Evolutionary conservation across 225 moss, liverwort and hornwort species (phyloP), one percentile per base, ranked within the genome.

Genomic region (Ulota crispa): DNA sequence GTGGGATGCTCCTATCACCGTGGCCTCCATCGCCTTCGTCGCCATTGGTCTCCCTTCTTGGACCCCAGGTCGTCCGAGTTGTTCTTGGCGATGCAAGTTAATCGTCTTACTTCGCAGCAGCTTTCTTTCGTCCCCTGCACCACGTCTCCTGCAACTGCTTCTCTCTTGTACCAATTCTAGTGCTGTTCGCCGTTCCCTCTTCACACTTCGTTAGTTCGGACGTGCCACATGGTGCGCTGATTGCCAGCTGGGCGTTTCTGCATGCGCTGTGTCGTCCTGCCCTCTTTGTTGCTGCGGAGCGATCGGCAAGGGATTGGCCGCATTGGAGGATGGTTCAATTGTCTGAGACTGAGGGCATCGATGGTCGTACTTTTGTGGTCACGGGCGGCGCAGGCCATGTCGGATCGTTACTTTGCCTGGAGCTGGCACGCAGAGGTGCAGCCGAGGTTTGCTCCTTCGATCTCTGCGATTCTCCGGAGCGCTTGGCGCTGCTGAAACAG

Each of bases 281-380:
- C 32, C 67, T 7, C 19, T 36, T 50, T 50, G 39, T 39, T 27
- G 34, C 45, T 53, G 42, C 11, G 2, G 53, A 72, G 83, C 1
- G 61, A 47, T 28, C 27, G 66, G 81, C 37, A 37, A 31, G 32
- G 57, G 45, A 2, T 50, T 50, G 50, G 16, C 18, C 6, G 50
- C 50, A 72, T 78, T 72, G 65, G 56, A 82, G 32, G 75, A 93
- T 95, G 94, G 93, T 93, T 78, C 86, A 92, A 57, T 82, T 94
- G 64, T 89, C 94, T 77, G 94, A 94, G 89, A 95, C 89, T 78
- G 94, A 95, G 80, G 95, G 95, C 47, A 90, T 95, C 56, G 95
- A 95, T 82, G 91, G 87, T 50, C 87, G 82, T 8, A 81, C 68
- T n/a, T 95, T 95, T 84, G 91, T 95, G 78, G 94, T 95, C 34